Percentiles rank a stretch among this genome's conserved stretches.
Conservation (phyloP, 2,329 filamentous ascomycete species). For the Boeremia lycopersici region DNA sequence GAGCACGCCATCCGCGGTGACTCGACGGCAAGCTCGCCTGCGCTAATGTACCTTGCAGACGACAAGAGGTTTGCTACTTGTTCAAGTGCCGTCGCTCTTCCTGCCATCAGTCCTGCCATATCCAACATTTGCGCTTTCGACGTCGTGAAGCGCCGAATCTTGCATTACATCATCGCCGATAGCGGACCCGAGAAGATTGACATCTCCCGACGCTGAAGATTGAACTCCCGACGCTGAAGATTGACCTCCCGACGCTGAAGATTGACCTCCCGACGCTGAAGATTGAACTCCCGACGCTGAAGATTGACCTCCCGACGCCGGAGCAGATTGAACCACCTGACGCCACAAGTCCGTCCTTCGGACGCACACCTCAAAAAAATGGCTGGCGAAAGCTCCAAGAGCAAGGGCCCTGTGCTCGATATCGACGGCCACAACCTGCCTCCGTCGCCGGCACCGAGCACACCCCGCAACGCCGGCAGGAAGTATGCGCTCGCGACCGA, state of each 20-base stretch:
- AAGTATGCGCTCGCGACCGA: constrained; percentile 96
- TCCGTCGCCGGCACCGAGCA: constrained; percentile 85
- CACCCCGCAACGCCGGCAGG: constrained; percentile 75
- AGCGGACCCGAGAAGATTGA: constrained; percentile 2
- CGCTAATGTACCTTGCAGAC: constrained; percentile 33
- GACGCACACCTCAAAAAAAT: constrained; percentile 27
- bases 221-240: too few relatives aligned
- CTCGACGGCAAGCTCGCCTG: constrained; percentile 30
- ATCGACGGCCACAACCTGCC: constrained; percentile 49
- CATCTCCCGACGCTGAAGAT: too few relatives aligned
- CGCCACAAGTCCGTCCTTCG: constrained; percentile 16
- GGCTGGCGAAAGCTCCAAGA: constrained; percentile 43
- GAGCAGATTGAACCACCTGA: constrained; percentile 18
- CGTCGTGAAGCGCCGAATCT: constrained; percentile 6
- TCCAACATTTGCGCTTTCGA: not conserved
- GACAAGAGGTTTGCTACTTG: constrained; percentile 18
- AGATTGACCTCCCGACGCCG: too few relatives aligned
- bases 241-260: too few relatives aligned
- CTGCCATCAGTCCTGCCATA: not conserved
- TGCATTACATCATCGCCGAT: constrained; percentile 11
- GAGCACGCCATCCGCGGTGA: constrained; percentile 38
- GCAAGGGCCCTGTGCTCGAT: constrained; percentile 45
- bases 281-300: too few relatives aligned
- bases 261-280: too few relatives aligned
- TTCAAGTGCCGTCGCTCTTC: constrained; percentile 1